Base-by-base conservation (phyloP, 1,284 basidiomycete species). In the Cutaneotrichosporon spelunceum region DNA sequence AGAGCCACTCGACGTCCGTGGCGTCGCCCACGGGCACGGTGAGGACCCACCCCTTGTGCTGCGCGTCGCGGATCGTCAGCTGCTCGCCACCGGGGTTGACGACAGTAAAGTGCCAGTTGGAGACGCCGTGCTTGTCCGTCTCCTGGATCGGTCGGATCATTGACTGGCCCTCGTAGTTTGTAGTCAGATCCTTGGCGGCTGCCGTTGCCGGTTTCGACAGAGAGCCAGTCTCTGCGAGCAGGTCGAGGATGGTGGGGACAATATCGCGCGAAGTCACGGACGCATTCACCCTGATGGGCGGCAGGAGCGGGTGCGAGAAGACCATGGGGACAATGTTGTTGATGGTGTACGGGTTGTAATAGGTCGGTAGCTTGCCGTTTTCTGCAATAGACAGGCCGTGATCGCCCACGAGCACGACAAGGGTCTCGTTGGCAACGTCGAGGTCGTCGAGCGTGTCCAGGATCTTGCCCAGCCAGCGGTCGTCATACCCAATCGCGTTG, bases 151-250 rank as follows among this genome's bases (percentile, higher is more conserved):
- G 59, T 11, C 59, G 59, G 24, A 60, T 60, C 24, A 60, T 29
- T 0, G 59, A 60, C 39, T 60, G 59, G 24, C 59, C 59, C 39
- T 60, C 59, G 50, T 60, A 60, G 52, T 60, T 55, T 16, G 54
- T 45, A 16, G 53, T 42, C 14, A 60, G 33, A 14, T 60, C 59
- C 53, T 26, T 19, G 27, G 59, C 45, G 10, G 55, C 47, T 13
- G 42, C 16, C 30, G 44, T 60, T 3, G 44, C 45, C 10, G 30
- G 9, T 3, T 42, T 23, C 19, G 33, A 49, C 33, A 60, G 53
- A 8, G 59, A 60, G 29, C 47, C 53, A 10, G 44, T 56, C 30
- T 55, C 55, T 24, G 47, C 53, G 33, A 60, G 59, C 10, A 60
- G 29, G 36, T 60, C 59, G 45, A 60, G 59, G 21, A 60, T 60